A percentile compares a stretch with the other conserved stretches of the same genome.
phyloP scores from a whole-genome alignment of 169 alveolate genomes.

The Ichthyophthirius multifiliis region DNA sequence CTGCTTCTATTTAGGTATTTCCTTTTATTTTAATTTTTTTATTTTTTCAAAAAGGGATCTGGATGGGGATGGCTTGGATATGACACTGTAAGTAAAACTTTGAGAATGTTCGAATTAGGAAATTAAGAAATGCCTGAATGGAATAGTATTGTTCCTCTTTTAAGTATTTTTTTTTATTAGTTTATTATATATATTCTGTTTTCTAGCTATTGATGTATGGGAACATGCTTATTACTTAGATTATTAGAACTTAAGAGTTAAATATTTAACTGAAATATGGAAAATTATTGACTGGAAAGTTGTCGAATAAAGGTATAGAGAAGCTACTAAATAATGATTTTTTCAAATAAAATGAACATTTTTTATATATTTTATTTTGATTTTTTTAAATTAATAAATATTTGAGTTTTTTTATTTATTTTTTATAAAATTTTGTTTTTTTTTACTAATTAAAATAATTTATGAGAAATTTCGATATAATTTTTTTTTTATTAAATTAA shows the following conservation, averaged over 20 bases:
- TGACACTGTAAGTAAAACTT: conserved; percentile 86
- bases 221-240: conserved; percentile 97
- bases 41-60: conserved; percentile 83
- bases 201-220: conserved; percentile 95
- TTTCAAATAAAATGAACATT: too few relatives aligned
- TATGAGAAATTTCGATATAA: too few relatives aligned
- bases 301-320: conserved; percentile 64
- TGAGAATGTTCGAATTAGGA: conserved; percentile 87
- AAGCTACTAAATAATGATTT: conserved; percentile 33
- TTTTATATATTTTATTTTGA: too few relatives aligned
- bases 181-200: conserved; percentile 56
- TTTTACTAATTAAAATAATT: too few relatives aligned
- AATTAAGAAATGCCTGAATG: conserved; percentile 91
- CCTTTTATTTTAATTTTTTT: conserved; percentile 83
- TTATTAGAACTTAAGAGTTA: conserved; percentile 88
- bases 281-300: conserved; percentile 94
- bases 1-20: conserved; percentile 55
- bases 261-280: conserved; percentile 92
- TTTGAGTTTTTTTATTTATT: too few relatives aligned
- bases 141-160: conserved; percentile 74
- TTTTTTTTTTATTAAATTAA: too few relatives aligned
- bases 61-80: conserved; percentile 99
- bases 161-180: background rate
- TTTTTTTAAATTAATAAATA: too few relatives aligned
- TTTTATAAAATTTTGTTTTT: too few relatives aligned